Evolutionary conservation across 2,329 filamentous ascomycete species (phyloP), one percentile per base, ranked within the genome.

Genomic region (Passalora sequoiae): DNA sequence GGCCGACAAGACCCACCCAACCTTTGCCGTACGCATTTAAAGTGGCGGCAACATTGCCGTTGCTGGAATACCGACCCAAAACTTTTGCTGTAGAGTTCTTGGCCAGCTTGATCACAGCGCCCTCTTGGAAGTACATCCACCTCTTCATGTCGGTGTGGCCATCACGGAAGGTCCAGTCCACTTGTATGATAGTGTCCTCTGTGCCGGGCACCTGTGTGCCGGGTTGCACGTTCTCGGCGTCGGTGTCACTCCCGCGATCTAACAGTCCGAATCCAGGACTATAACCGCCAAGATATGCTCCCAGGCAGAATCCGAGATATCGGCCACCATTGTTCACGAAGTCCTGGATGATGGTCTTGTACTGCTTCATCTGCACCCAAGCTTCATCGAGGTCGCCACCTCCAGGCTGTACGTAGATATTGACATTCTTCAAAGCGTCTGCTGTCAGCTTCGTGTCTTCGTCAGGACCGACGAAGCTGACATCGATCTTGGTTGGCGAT

Each of bases 81-180:
- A 56, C 40, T n/a, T 43, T 45, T 9, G 43, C 45, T 3, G 30
- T 25, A 3, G 53, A 52, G 4, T 39, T 36, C 3, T 47, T 29
- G 4, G 20, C 39, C 1, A 45, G 10, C 15, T 42, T 21, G 15
- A 54, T 49, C 17, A 44, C 45, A 8, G 51, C 40, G 8, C 53
- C 51, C 27, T 54, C 49, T 32, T 56, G 53, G 31, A 56, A 56
- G 30, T 53, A 56, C 37, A 53, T 29, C 53, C 53, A 56, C 9
- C 49, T 39, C 17, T 47, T 46, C 13, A 42, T 38, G 12, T 39
- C 45, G 4, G 43, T 51, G 13, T 40, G 27, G 12, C 52, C 50
- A 4, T 19, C 37, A 13, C 45, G 42, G 29, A 48, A 56, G 3
- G 36, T 49, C 53, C 51, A 56, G 21, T 56, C 51, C 7, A 56